A percentile compares a stretch with the other conserved stretches of the same genome.
phyloP scores from a whole-genome alignment of 1,284 basidiomycete species.

The Boletus chippewaensis region DNA sequence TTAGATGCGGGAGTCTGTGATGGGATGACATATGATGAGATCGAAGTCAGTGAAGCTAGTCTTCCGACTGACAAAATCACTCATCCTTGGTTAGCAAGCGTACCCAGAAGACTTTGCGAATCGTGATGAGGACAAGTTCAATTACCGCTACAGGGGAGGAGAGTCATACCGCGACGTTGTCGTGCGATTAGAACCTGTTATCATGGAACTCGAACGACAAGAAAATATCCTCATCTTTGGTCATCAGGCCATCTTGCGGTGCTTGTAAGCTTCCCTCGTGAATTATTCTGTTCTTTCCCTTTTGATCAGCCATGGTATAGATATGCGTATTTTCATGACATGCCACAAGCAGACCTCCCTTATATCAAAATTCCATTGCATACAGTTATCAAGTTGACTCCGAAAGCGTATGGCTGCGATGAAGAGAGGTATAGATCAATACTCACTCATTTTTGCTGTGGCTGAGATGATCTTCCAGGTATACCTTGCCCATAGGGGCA shows the following conservation, averaged over 20 bases:
- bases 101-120: slow-evolving; percentile 99
- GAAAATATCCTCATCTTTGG: slow-evolving; percentile 97
- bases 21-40: slow-evolving; percentile 99
- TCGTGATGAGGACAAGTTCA: slow-evolving; percentile 99
- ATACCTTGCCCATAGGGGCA: slow-evolving; percentile 80
- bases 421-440: slow-evolving; percentile 69
- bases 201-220: slow-evolving; percentile 98
- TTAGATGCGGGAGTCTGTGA: slow-evolving; percentile 99
- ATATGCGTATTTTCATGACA: slow-evolving; percentile 93
- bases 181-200: slow-evolving; percentile 93
- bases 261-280: slow-evolving; percentile 51
- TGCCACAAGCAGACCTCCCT: slow-evolving; percentile 90
- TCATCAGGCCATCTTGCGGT: slow-evolving; percentile 93
- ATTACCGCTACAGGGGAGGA: slow-evolving; percentile 93
- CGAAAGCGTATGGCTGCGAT: slow-evolving; percentile 97
- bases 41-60: slow-evolving; percentile 57
- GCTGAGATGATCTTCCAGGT: slow-evolving; percentile 39
- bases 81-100: slow-evolving; percentile 50
- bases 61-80: not conserved
- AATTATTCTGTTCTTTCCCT: not conserved
- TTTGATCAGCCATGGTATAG: slow-evolving; percentile 31
- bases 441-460: not conserved
- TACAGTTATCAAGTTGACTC: slow-evolving; percentile 96
- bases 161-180: slow-evolving; percentile 96
- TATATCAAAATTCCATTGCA: slow-evolving; percentile 98